phyloP scores from a whole-genome alignment of 2,329 filamentous ascomycete genomes.

The Claviceps capensis region DNA sequence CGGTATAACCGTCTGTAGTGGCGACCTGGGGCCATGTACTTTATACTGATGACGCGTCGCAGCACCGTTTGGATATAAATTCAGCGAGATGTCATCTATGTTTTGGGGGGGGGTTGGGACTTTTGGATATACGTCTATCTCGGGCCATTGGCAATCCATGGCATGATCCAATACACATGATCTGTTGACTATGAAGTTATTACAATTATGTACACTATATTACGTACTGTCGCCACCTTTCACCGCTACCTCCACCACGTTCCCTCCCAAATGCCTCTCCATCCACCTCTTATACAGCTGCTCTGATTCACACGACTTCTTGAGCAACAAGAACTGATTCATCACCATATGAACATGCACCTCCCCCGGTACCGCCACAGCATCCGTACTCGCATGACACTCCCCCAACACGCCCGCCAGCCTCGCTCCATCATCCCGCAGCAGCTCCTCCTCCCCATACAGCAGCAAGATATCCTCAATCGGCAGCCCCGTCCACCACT shows the following conservation, averaged over 20 bases:
- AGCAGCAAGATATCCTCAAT: conserved; percentile 1
- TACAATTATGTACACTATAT: too few species aligned
- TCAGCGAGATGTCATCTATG: too few species aligned
- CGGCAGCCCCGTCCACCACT: conserved; percentile 4
- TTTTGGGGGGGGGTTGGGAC: too few species aligned
- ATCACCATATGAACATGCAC: conserved; percentile 5
- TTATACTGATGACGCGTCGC: too few species aligned
- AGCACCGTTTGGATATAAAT: too few species aligned
- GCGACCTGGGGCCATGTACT: background rate
- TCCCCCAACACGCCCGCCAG: background rate
- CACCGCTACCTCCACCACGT: background rate
- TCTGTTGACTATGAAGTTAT: too few species aligned
- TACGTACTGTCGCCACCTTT: too few species aligned
- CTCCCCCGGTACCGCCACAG: background rate
- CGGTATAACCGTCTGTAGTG: conserved; percentile 6
- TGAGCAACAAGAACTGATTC: conserved; percentile 3
- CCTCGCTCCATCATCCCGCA: background rate
- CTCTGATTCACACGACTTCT: conserved; percentile 2
- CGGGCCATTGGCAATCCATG: too few species aligned
- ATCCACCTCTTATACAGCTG: conserved; percentile 3
- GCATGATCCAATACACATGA: too few species aligned
- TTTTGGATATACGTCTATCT: too few species aligned
- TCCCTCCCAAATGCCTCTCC: background rate
- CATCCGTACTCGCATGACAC: background rate
- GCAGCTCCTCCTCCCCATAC: conserved; percentile 4